Evolutionary conservation across 768 basidiomycete genomes (phyloP), one percentile per base, ranked within the genome.

Genomic region (Termitomyces sp.): DNA sequence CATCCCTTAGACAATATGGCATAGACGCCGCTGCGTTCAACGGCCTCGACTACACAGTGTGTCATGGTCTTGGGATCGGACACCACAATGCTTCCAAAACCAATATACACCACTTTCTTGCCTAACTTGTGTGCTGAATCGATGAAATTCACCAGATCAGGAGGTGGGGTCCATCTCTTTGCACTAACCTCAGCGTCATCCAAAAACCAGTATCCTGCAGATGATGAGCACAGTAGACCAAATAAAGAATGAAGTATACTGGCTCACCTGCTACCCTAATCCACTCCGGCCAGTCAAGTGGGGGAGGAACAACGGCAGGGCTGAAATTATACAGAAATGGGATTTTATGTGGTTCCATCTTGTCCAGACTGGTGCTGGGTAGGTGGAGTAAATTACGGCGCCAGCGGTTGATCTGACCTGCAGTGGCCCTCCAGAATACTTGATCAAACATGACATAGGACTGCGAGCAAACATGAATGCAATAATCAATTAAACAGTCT

Each of bases 251-350:
- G 22, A 44, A 29, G 18, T 12, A 42, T 29, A 12, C 28, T 22
- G 20, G 62, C 67, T 57, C 64, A 90, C 92, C 92, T 60, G 94
- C 94, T 1, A 95, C 84, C 42, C 91, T 88, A 61, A 98, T 98
- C 94, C 95, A 98, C 71, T 99, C 96, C 4, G 94, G 93, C 97
- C 97, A 99, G 70, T 99, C 96, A 55, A 98, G 73, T 3, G 96
- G 96, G 28, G 89, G 92, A 7, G 95, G 94, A 15, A 98, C 92
- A 47, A 93, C 80, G 31, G 83, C 78, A 1, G 94, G 92, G 66
- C 92, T 95, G 69, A 98, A 98, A 71, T 98, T 98, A 73, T 99
- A 99, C 31, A 99, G 72, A 77, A 98, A 99, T 3, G 96, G 96
- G 51, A 96, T 92, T 75, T 95, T 97, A 74, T 98, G 94, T 36